Base-by-base conservation (phyloP, 73 alveolate species). In the Effrenium voratum region DNA sequence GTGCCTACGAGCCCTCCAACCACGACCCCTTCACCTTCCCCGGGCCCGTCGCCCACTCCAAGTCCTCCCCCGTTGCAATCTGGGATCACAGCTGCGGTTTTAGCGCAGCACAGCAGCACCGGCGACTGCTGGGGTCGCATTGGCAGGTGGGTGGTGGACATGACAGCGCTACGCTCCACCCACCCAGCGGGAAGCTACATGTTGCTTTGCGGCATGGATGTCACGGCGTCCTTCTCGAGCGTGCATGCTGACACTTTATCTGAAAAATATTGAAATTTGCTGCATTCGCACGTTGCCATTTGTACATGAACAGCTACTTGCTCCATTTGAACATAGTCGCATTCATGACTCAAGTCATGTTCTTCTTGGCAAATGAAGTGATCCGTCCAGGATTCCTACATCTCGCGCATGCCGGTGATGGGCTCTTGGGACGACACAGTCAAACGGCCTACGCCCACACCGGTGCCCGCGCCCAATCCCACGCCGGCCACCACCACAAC, bases 141-240 rank as follows among this genome's bases (percentile, higher is more conserved):
- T 46, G 96, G 96, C n/a, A 30, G 52, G 43, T 88, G 84, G 96
- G 96, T 88, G 50, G 84, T 66, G 63, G 96, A 88, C 79, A 88
- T 88, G 86, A 88, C 96, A 3, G 38, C 36, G 0, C 28, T 66
- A 34, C 84, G 32, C 26, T 50, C 86, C 50, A 43, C 86, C 45
- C 96, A 88, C 30, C 86, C 96, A 8, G 96, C 86, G 3, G 96
- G 96, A 36, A 88, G 22, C 57, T 88, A 85, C 47, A 88, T 66
- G 86, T 86, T 88, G 52, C 50, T 50, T 15, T 88, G 96, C 44
- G 96, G 96, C 40, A 43, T 28, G 80, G 96, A 88, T 68, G 96
- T 63, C 43, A 88, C 96, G 19, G 86, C 72, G 16, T 63, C 86
- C 10, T 88, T 88, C 43, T 75, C 87, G 26, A 68, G 86, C 72